phyloP scores from a whole-genome alignment of 2,329 filamentous ascomycete species.

The Claviceps quebecensis region DNA sequence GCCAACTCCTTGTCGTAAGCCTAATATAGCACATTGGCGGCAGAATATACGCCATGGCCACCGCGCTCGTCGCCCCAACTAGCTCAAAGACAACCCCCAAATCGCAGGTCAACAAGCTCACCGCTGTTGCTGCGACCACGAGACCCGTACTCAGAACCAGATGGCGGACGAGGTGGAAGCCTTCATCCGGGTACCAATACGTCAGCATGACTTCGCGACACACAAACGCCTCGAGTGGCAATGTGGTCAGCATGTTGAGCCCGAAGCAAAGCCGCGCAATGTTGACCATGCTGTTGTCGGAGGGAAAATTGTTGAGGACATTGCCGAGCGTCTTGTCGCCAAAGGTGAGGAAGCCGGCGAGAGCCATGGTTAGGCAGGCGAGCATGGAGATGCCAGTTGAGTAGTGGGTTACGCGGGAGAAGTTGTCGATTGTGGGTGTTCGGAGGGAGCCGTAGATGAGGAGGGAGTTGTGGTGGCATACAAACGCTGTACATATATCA shows the following conservation, averaged over 20 bases:
- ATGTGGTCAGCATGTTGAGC: slow-evolving; percentile 94
- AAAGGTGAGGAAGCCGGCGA: slow-evolving; percentile 84
- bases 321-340: slow-evolving; percentile 87
- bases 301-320: slow-evolving; percentile 93
- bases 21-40: slow-evolving; percentile 94
- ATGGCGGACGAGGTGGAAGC: slow-evolving; percentile 73
- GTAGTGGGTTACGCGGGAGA: slow-evolving; percentile 84
- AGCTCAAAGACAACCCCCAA: slow-evolving; percentile 90
- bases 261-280: slow-evolving; percentile 90
- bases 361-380: slow-evolving; percentile 80
- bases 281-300: slow-evolving; percentile 85
- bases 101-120: slow-evolving; percentile 82
- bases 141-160: slow-evolving; percentile 73
- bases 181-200: slow-evolving; percentile 56
- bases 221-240: slow-evolving; percentile 93
- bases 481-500: slow-evolving; percentile 34
- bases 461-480: slow-evolving; percentile 85
- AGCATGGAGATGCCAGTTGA: slow-evolving; percentile 80
- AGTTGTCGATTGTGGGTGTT: slow-evolving; percentile 90
- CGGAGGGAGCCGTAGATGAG: slow-evolving; percentile 92
- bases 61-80: slow-evolving; percentile 88
- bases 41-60: slow-evolving; percentile 86
- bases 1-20: slow-evolving; percentile 63
- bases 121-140: slow-evolving; percentile 61
- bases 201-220: slow-evolving; percentile 93